Percentiles rank a stretch among this genome's conserved stretches.
Conservation (phyloP, 139 green algal genomes). For the Auxenochlorella pyrenoidosa region DNA sequence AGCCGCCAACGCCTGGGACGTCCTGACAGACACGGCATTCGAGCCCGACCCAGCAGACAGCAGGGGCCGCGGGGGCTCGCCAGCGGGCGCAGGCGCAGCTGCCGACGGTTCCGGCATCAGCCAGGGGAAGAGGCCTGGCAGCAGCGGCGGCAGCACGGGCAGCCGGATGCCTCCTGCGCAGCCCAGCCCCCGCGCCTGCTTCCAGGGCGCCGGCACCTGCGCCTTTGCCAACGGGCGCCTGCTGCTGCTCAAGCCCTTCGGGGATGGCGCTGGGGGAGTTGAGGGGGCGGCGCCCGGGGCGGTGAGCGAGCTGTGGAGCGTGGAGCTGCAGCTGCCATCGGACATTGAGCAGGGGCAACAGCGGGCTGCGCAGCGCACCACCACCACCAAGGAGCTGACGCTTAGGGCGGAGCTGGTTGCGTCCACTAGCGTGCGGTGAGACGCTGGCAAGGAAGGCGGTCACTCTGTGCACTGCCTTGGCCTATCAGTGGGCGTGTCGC, state of each 20-base stretch:
- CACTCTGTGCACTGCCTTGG: no score
- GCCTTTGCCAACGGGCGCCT: slow-evolving; percentile 72
- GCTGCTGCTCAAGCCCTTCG: slow-evolving; percentile 69
- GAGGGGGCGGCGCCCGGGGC: slow-evolving; percentile 34
- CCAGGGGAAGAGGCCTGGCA: background rate
- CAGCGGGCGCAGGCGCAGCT: background rate
- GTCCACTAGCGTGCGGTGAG: slow-evolving; percentile 2
- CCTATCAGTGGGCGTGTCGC: background rate
- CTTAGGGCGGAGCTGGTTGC: background rate
- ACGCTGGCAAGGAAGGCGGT: no score
- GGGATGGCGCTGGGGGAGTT: slow-evolving; percentile 4
- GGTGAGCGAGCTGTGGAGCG: slow-evolving; percentile 72
- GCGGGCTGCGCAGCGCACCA: background rate
- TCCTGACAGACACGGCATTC: background rate
- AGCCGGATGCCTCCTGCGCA: background rate
- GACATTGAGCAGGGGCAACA: slow-evolving; percentile 60
- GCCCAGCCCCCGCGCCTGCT: background rate
- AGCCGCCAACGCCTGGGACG: background rate
- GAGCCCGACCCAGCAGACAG: background rate
- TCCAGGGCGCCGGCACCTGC: slow-evolving; percentile 12
- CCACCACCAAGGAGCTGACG: background rate
- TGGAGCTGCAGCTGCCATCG: slow-evolving; percentile 63
- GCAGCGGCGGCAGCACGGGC: background rate
- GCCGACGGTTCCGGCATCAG: background rate
- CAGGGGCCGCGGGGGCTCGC: background rate